These are phyloP conservation scores for Cladosporium oxysporum DNA, from an alignment of 2,329 filamentous ascomycete species.

Conservation along the genomic window DNA sequence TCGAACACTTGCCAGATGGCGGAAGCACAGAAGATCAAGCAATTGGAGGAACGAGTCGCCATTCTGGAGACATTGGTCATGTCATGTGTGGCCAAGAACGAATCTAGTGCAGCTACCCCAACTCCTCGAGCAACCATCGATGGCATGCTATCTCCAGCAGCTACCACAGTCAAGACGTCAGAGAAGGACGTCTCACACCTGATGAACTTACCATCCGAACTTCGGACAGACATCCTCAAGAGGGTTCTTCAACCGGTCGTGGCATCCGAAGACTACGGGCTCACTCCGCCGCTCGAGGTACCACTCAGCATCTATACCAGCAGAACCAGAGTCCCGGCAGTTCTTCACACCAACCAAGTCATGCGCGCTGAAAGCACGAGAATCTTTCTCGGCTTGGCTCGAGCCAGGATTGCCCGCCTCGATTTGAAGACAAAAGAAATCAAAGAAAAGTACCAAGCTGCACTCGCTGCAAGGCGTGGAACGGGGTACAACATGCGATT, in stretches of 20 bases:
- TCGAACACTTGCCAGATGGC: neutral
- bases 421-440: neutral
- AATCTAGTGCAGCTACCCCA: neutral
- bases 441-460: neutral
- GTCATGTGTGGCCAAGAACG: neutral
- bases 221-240: neutral
- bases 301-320: neutral
- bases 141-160: no score
- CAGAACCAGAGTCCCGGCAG: neutral
- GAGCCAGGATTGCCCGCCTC: neutral
- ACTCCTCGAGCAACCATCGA: neutral
- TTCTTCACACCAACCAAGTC: neutral
- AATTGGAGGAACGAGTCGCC: neutral
- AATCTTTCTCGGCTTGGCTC: neutral
- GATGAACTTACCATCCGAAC: neutral
- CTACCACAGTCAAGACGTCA: neutral
- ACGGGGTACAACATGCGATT: no score
- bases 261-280: neutral
- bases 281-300: neutral
- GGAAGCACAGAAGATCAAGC: neutral
- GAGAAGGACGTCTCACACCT: constrained; percentile 32
- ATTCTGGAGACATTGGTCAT: neutral
- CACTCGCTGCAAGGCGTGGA: no score
- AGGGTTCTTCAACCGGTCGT: neutral
- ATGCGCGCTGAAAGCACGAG: neutral